Conservation (phyloP, 257 asterid species). For the Salvia miltiorrhiza region DNA sequence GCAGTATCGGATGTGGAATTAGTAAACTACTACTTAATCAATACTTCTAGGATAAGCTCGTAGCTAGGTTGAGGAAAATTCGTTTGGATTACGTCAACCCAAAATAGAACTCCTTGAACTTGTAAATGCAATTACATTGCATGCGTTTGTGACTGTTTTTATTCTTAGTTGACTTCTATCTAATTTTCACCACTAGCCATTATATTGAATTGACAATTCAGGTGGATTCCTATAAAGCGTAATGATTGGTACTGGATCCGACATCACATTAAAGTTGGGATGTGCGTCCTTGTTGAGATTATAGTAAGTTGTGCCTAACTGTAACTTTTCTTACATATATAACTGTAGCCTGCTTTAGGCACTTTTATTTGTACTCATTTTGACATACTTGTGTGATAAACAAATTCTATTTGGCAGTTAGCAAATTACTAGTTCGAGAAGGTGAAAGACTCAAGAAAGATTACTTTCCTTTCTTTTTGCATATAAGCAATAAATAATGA, state of each 20-base stretch:
- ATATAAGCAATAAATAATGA: neutral
- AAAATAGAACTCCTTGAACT: conserved; percentile 9
- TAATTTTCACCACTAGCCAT: conserved; percentile 6
- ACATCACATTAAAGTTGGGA: conserved; percentile 96
- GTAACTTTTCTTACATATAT: neutral
- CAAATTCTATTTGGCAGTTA: neutral
- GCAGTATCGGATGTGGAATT: neutral
- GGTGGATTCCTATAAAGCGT: conserved; percentile 95
- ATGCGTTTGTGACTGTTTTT: neutral
- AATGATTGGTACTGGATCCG: conserved; percentile 99
- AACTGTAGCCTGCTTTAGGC: conserved; percentile 5
- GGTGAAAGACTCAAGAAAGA: neutral
- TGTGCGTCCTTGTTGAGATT: conserved; percentile 80
- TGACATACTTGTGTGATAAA: neutral
- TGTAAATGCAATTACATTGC: neutral
- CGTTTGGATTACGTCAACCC: neutral
- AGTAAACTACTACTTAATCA: conserved; percentile 6
- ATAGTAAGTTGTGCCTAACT: conserved; percentile 65
- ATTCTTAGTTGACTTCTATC: neutral
- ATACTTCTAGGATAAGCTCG: neutral
- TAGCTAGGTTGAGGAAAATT: neutral
- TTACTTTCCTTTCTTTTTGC: neutral
- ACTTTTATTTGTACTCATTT: neutral
- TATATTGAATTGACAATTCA: conserved; percentile 26
- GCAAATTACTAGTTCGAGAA: neutral